Evolutionary conservation across 345 rosid species (phyloP).

Genomic region (Hibiscus tridactylites): DNA sequence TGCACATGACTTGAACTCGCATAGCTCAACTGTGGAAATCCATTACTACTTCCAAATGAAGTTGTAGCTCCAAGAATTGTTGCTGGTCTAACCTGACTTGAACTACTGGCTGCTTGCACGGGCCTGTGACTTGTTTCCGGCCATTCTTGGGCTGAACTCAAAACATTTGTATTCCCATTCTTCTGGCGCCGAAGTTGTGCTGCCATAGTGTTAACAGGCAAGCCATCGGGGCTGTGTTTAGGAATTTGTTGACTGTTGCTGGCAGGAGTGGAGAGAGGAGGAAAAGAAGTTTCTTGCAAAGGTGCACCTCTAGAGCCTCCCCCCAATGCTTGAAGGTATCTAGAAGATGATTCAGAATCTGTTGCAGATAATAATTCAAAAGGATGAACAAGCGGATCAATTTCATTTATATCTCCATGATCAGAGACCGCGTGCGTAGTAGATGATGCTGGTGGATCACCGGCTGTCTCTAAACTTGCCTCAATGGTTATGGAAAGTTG

Average conservation of each 20-base stretch:
- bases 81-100: conserved; percentile 20
- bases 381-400: conserved; percentile 53
- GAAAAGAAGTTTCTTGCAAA: conserved; percentile 74
- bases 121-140: conserved; percentile 35
- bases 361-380: conserved; percentile 41
- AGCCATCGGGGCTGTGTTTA: conserved; percentile 14
- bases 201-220: conserved; percentile 51
- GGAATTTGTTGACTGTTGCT: conserved; percentile 37
- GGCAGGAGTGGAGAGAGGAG: conserved; percentile 55
- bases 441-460: conserved; percentile 36
- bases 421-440: conserved; percentile 31
- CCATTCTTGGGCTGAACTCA: conserved; percentile 55
- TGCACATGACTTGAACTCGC: conserved; percentile 36
- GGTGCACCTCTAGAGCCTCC: conserved; percentile 43
- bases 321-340: conserved; percentile 85
- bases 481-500: conserved; percentile 50
- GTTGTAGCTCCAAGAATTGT: conserved; percentile 15
- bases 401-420: conserved; percentile 32
- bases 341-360: conserved; percentile 49
- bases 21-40: conserved; percentile 25
- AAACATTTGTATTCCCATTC: conserved; percentile 22
- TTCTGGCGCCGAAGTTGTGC: conserved; percentile 48
- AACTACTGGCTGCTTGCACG: conserved; percentile 23
- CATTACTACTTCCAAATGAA: conserved; percentile 20
- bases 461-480: conserved; percentile 44